phyloP scores from a whole-genome alignment of 2,329 filamentous ascomycete species.

The Chrysoporthe deuterocubensis region DNA sequence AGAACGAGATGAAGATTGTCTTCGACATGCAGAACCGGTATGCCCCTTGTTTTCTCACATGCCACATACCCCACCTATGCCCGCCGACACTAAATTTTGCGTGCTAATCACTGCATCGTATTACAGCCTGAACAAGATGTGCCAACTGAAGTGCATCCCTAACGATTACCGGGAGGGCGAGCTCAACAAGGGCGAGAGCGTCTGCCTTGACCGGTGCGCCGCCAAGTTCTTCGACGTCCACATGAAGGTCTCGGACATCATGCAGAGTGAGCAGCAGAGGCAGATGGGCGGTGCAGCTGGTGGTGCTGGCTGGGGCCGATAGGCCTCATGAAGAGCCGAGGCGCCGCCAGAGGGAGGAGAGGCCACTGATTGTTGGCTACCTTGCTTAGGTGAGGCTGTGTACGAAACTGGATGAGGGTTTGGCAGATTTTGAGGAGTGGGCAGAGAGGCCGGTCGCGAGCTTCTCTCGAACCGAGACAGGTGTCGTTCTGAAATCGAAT shows the following conservation, averaged over 20 bases:
- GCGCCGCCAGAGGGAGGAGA: not conserved
- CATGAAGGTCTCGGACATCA: conserved; percentile 95
- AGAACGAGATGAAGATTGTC: conserved; percentile 97
- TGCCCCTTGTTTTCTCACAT: conserved; percentile 28
- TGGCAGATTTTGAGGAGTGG: not conserved
- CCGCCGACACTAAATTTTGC: too few species aligned
- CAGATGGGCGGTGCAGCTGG: conserved; percentile 59
- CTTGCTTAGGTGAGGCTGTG: not conserved
- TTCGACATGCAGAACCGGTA: conserved; percentile 99
- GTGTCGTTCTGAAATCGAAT: not conserved
- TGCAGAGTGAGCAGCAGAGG: conserved; percentile 82
- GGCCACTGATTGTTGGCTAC: not conserved
- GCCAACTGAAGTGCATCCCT: conserved; percentile 92
- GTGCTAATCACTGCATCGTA: not conserved
- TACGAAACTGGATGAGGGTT: not conserved
- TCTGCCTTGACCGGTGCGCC: conserved; percentile 96
- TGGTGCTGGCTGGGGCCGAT: conserved; percentile 41
- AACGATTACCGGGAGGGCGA: conserved; percentile 92
- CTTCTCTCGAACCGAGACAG: not conserved
- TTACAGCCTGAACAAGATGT: conserved; percentile 79
- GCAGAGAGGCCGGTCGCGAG: not conserved
- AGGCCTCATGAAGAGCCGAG: not conserved
- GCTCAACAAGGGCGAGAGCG: conserved; percentile 97
- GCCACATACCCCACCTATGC: not conserved
- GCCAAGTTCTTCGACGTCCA: conserved; percentile 99